phyloP scores from a whole-genome alignment of 331 rosid genomes.

The Cydonia oblonga region DNA sequence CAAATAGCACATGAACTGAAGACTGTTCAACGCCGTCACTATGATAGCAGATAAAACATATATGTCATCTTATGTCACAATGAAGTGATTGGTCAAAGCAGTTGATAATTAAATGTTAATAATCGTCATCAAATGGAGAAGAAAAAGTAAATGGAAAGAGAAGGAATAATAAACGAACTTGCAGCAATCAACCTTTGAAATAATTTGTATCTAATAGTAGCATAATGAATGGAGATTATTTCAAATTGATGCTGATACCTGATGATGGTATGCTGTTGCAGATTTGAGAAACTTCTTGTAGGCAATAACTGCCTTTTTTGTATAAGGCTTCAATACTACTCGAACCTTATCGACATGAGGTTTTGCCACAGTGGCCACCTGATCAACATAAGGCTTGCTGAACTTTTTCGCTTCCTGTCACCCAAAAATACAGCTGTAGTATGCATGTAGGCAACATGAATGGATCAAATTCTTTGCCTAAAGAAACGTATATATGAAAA shows the following conservation, averaged over 20 bases:
- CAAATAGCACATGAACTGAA: not conserved
- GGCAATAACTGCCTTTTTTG: conserved; percentile 38
- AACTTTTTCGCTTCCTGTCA: conserved; percentile 67
- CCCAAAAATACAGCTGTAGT: conserved; percentile 10
- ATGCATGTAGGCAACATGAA: conserved; percentile 11
- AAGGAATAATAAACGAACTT: not conserved
- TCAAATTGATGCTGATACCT: conserved; percentile 34
- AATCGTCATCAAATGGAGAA: not conserved
- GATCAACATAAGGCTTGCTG: conserved; percentile 82
- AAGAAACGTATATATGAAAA: not conserved
- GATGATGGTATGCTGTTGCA: conserved; percentile 63
- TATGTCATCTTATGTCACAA: not conserved
- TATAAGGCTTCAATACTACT: conserved; percentile 61
- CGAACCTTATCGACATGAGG: conserved; percentile 73
- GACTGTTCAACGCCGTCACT: not conserved
- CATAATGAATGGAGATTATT: not conserved
- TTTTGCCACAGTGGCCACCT: conserved; percentile 58
- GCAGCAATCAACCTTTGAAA: not conserved
- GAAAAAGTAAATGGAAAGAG: not conserved
- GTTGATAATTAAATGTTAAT: not conserved
- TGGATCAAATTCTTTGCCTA: not conserved
- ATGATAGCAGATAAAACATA: not conserved
- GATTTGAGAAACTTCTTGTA: conserved; percentile 67
- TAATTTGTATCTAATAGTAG: not conserved
- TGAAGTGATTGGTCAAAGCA: not conserved